Percentiles rank a stretch among this genome's conserved stretches.
phyloP scores from a whole-genome alignment of 225 moss, liverwort and hornwort species.

The Climacium dendroides region DNA sequence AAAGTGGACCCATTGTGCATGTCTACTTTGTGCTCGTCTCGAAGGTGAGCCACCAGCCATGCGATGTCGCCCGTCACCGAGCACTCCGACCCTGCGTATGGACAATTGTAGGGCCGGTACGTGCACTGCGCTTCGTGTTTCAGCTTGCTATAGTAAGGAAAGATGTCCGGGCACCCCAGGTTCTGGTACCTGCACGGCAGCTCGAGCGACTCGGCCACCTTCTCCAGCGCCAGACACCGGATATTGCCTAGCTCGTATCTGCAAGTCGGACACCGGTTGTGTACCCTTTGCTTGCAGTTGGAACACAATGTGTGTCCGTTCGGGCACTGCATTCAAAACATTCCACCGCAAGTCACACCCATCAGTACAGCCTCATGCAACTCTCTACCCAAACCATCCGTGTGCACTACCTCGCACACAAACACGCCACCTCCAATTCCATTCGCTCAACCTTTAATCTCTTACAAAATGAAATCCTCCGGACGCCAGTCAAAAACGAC shows the following conservation, averaged over 20 bases:
- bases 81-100: conserved; percentile 97
- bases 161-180: conserved; percentile 93
- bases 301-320: conserved; percentile 98
- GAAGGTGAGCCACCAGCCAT: conserved; percentile 81
- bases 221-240: conserved; percentile 88
- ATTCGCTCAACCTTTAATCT: background rate
- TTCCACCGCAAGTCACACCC: background rate
- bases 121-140: conserved; percentile 97
- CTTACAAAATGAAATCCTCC: background rate
- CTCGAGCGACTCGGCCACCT: conserved; percentile 96
- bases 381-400: background rate
- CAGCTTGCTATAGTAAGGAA: conserved; percentile 96
- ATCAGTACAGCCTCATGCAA: background rate
- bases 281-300: conserved; percentile 94
- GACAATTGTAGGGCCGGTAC: conserved; percentile 92
- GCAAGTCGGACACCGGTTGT: conserved; percentile 99
- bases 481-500: background rate
- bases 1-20: conserved; percentile 99
- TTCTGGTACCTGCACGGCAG: conserved; percentile 91
- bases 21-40: conserved; percentile 99
- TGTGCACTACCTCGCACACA: background rate
- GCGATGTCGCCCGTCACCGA: conserved; percentile 92
- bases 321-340: conserved; percentile 68
- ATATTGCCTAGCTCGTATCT: conserved; percentile 97
- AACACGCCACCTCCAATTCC: background rate